Conservation (phyloP, 345 rosid genomes). For the Eucalyptus albens region DNA sequence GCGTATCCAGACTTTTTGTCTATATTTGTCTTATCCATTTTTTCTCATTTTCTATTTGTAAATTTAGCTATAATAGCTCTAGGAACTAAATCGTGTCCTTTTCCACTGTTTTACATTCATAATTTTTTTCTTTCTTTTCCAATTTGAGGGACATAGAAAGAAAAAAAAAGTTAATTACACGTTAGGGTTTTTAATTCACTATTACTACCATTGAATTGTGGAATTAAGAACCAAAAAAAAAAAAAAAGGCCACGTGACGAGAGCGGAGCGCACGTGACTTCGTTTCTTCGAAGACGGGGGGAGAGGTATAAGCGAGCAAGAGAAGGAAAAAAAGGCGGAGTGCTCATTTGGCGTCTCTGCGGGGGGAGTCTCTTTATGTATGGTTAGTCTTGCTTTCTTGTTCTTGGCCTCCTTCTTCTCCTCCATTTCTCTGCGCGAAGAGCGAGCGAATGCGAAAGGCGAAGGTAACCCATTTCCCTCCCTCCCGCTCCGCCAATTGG, state of each 20-base stretch:
- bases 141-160: background rate
- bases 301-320: background rate
- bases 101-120: background rate
- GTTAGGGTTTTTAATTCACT: background rate
- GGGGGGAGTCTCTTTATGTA: background rate
- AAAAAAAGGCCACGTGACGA: background rate
- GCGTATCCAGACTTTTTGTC: rapidly evolving
- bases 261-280: background rate
- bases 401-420: background rate
- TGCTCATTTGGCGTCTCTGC: background rate
- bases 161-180: background rate
- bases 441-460: background rate
- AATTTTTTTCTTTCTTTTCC: background rate
- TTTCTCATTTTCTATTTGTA: background rate
- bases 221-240: background rate
- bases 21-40: rapidly evolving
- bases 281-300: background rate
- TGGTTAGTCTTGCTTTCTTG: background rate
- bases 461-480: background rate
- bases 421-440: background rate
- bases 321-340: background rate
- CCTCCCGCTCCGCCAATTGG: background rate
- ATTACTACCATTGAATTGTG: background rate
- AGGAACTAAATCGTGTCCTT: background rate
- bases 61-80: background rate